A percentile compares a stretch with the other conserved stretches of the same genome.
Evolutionary conservation across 768 basidiomycete genomes (phyloP).

Genomic region (Hirschioporus abietinus): DNA sequence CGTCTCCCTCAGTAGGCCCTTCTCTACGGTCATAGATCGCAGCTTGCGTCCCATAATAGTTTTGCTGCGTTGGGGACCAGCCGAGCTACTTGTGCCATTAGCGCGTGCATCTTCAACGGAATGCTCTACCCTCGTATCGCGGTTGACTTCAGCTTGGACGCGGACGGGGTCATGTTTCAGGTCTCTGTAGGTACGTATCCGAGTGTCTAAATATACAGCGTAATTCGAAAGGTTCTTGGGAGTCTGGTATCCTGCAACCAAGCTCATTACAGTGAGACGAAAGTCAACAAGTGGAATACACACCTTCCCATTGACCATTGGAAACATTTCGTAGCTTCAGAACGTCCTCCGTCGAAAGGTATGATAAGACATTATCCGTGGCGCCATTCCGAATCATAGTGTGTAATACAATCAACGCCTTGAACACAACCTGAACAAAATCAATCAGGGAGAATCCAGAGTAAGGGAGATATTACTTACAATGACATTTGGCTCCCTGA

Average conservation of each 20-base stretch:
- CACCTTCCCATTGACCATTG: constrained; percentile 87
- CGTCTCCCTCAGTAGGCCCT: constrained; percentile 89
- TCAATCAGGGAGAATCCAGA: background rate
- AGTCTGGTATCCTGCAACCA: constrained; percentile 65
- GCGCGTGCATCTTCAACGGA: constrained; percentile 55
- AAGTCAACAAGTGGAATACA: constrained; percentile 12
- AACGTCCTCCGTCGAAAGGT: constrained; percentile 79
- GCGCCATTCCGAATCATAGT: constrained; percentile 96
- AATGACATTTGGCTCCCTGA: constrained; percentile 88
- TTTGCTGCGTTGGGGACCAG: constrained; percentile 55
- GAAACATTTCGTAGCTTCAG: constrained; percentile 77
- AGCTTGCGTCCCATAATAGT: constrained; percentile 81
- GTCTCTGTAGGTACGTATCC: constrained; percentile 84
- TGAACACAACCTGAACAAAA: constrained; percentile 81
- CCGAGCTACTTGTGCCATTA: constrained; percentile 24
- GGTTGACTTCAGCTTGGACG: constrained; percentile 90
- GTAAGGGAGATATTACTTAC: constrained; percentile 40
- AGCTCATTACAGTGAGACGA: constrained; percentile 1
- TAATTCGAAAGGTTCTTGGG: constrained; percentile 87
- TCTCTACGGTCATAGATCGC: constrained; percentile 90
- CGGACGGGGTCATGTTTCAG: constrained; percentile 92
- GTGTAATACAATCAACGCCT: constrained; percentile 91
- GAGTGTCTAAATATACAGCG: constrained; percentile 80
- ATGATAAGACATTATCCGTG: constrained; percentile 85
- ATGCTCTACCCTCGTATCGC: constrained; percentile 68